Evolutionary conservation across 1,284 basidiomycete genomes (phyloP).

Genomic region (Neonothopanus nambi): DNA sequence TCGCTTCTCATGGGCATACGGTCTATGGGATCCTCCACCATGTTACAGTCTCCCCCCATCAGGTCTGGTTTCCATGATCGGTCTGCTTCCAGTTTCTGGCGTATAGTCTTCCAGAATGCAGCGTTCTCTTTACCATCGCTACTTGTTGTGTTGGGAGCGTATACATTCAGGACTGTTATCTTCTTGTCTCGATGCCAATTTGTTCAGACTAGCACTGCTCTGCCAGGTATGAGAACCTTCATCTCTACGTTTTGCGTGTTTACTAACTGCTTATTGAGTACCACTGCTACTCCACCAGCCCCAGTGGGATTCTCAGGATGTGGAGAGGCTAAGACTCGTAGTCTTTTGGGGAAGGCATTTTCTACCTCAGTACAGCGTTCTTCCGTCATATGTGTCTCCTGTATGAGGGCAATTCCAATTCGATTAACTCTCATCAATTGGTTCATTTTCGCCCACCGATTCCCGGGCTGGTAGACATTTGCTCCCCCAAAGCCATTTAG

Average conservation of each 20-base stretch:
- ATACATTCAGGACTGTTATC: slow-evolving; percentile 30
- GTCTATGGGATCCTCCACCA: slow-evolving; percentile 21
- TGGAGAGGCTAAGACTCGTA: slow-evolving; percentile 17
- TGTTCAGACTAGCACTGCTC: slow-evolving; percentile 26
- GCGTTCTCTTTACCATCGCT: slow-evolving; percentile 11
- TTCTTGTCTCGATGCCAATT: slow-evolving; percentile 19
- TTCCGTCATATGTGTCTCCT: slow-evolving; percentile 29
- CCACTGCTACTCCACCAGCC: slow-evolving; percentile 33
- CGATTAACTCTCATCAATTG: slow-evolving; percentile 19
- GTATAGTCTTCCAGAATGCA: slow-evolving; percentile 22
- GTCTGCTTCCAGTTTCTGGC: background rate
- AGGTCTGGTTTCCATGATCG: slow-evolving; percentile 5
- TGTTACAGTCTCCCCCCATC: slow-evolving; percentile 19
- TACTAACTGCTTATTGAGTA: slow-evolving; percentile 32
- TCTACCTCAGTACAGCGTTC: slow-evolving; percentile 9
- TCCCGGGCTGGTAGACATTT: background rate
- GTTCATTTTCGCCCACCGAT: slow-evolving; percentile 25
- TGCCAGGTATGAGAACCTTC: slow-evolving; percentile 29
- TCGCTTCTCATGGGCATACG: slow-evolving; percentile 18
- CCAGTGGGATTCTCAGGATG: slow-evolving; percentile 20
- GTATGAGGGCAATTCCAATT: slow-evolving; percentile 26
- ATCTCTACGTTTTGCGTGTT: slow-evolving; percentile 11
- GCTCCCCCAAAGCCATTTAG: slow-evolving; percentile 17
- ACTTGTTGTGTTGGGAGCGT: slow-evolving; percentile 31
- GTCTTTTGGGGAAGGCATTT: slow-evolving; percentile 6